Evolutionary conservation across 208 protist genomes (phyloP).

Genomic region (Vickermania ingenoplastis): DNA sequence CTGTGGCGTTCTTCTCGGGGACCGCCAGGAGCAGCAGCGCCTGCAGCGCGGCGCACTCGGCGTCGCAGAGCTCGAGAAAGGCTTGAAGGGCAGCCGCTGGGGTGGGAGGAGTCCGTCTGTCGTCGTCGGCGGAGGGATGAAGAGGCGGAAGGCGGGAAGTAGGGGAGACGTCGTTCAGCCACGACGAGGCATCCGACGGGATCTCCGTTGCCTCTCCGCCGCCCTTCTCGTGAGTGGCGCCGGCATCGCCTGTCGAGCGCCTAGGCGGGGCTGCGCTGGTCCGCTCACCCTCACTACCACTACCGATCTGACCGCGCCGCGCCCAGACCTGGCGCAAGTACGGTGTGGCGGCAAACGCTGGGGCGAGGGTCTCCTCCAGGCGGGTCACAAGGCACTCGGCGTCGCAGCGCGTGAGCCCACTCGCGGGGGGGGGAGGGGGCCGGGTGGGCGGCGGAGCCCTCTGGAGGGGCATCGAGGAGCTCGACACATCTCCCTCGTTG

Average conservation of each 20-base stretch:
- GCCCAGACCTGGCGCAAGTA: background rate
- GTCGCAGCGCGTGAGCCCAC: background rate
- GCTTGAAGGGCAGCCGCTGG: background rate
- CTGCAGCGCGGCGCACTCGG: background rate
- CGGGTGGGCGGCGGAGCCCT: background rate
- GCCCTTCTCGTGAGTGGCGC: background rate
- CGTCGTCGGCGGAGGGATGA: background rate
- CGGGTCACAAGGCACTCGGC: background rate
- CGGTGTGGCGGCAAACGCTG: background rate
- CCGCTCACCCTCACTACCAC: too few species aligned
- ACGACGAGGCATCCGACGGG: background rate
- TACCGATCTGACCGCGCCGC: too few species aligned
- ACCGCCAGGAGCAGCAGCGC: slow-evolving; percentile 2
- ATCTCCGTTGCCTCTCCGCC: background rate
- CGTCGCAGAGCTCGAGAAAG: background rate
- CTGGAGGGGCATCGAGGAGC: background rate
- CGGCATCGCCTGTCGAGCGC: background rate
- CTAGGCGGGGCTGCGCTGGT: too few species aligned
- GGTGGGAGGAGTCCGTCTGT: too few species aligned
- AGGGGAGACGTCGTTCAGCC: background rate
- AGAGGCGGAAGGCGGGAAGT: background rate
- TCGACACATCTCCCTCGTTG: too few species aligned
- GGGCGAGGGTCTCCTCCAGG: background rate
- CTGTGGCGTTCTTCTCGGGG: slow-evolving; percentile 6
- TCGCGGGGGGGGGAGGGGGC: background rate